Percentiles rank a stretch among this genome's conserved stretches.
Evolutionary conservation across 2,329 filamentous ascomycete genomes (phyloP).

Genomic region (Orbilia brochopaga): DNA sequence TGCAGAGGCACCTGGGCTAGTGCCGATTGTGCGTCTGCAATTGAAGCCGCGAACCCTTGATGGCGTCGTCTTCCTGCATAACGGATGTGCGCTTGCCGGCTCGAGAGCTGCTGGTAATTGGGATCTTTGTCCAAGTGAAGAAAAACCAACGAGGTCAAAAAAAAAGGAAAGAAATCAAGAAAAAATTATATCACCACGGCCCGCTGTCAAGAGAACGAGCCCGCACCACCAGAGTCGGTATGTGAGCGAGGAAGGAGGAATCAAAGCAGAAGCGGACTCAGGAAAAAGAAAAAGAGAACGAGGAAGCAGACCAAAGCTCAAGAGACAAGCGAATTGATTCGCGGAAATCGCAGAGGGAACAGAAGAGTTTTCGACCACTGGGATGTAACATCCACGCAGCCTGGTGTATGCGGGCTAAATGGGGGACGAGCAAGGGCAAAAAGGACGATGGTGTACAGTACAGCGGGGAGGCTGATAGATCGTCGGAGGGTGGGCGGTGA

Average conservation of each 20-base stretch:
- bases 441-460: background rate
- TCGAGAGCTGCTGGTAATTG: slow-evolving; percentile 25
- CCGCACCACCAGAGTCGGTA: background rate
- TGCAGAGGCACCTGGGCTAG: slow-evolving; percentile 49
- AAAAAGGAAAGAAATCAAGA: slow-evolving; percentile 20
- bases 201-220: background rate
- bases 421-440: slow-evolving; percentile 17
- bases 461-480: slow-evolving; percentile 27
- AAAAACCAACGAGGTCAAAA: no score
- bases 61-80: slow-evolving; percentile 51
- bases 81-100: slow-evolving; percentile 49
- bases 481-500: slow-evolving; percentile 40
- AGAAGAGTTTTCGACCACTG: slow-evolving; percentile 49
- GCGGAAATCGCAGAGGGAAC: slow-evolving; percentile 51
- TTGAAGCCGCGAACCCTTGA: slow-evolving; percentile 50
- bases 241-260: background rate
- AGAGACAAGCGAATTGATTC: slow-evolving; percentile 3
- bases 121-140: slow-evolving; percentile 26
- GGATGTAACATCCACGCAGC: slow-evolving; percentile 50
- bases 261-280: slow-evolving; percentile 12
- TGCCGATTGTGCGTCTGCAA: slow-evolving; percentile 47
- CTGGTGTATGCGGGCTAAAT: slow-evolving; percentile 45
- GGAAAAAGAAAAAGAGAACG: slow-evolving; percentile 20
- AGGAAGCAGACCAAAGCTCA: slow-evolving; percentile 6
- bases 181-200: background rate